A percentile compares a stretch with the other conserved stretches of the same genome.
These are phyloP conservation scores for Lycium barbarum DNA, from an alignment of 257 asterid species.

Conservation along the genomic window DNA sequence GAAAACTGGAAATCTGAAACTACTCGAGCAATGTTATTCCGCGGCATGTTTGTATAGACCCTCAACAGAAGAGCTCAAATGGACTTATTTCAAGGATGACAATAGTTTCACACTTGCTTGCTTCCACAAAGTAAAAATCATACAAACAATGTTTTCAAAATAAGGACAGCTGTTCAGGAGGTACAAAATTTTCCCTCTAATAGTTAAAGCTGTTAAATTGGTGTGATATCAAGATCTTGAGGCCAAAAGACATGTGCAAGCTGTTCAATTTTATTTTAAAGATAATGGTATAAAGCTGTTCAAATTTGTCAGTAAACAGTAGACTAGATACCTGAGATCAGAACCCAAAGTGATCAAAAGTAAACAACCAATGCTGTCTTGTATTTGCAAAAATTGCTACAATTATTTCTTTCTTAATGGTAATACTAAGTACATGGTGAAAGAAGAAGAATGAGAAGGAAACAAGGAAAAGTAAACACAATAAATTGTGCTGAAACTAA, in stretches of 20 bases:
- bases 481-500: neutral
- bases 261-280: neutral
- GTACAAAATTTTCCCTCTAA: neutral
- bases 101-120: neutral
- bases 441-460: conserved; percentile 2
- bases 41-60: neutral
- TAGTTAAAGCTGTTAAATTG: no score
- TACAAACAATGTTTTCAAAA: neutral
- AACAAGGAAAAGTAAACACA: neutral
- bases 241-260: neutral
- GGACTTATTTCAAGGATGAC: neutral
- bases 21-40: neutral
- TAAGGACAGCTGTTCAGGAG: neutral
- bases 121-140: neutral
- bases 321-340: neutral
- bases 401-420: neutral
- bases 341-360: neutral
- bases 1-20: conserved; percentile 13
- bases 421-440: neutral
- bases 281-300: neutral
- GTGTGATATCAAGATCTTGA: conserved; percentile 2
- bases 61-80: neutral
- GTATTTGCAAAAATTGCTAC: neutral
- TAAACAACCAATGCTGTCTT: neutral
- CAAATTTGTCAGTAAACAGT: neutral